Base-by-base conservation (phyloP, 1,284 basidiomycete genomes). In the Laetiporus sulphureus region DNA sequence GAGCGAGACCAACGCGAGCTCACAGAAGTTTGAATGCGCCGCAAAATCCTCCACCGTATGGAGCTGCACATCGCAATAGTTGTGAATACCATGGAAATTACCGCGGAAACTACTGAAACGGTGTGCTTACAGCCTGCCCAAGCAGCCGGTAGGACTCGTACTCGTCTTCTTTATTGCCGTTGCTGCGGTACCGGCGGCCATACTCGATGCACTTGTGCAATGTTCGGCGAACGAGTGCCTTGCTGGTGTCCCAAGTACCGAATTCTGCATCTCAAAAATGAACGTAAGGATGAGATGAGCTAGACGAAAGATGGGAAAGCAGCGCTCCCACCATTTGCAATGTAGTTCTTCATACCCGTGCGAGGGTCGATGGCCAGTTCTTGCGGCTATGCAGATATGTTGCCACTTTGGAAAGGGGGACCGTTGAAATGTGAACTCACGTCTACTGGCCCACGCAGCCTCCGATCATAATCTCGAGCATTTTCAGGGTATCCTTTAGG, bases 341-440 rank as follows among this genome's bases (percentile, higher is more conserved):
- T 93, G 60, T 95, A 97, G 57, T 93, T 93, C 69, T 96, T 96
- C 91, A 97, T 95, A 4, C 92, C 93, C 0, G 86, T 90, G 8
- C 73, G 69, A 1, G 79, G 79, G 60, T 97, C 93, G 18, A 97
- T 75, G 54, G 94, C 86, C 5, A 96, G 71, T 59, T 97, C 93
- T 32, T 75, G 66, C 0, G 85, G 85, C 78, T 83, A 42, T 11
- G 27, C 10, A 16, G 6, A 13, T 6, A 25, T 25, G 5, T 6
- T 11, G 6, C 13, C 23, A 37, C 13, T 37, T 37, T 12, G 11
- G 27, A 36, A 22, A 36, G 15, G 15, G n/a, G n/a, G n/a, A n/a
- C n/a, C n/a, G 22, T 4, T 12, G 21, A 19, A 20, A 15, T 4
- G 60, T n/a, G n/a, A n/a, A n/a, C 68, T 40, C 52, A 78, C 77